phyloP scores from a whole-genome alignment of 208 protist species.

The Balamuthia mandrillaris region DNA sequence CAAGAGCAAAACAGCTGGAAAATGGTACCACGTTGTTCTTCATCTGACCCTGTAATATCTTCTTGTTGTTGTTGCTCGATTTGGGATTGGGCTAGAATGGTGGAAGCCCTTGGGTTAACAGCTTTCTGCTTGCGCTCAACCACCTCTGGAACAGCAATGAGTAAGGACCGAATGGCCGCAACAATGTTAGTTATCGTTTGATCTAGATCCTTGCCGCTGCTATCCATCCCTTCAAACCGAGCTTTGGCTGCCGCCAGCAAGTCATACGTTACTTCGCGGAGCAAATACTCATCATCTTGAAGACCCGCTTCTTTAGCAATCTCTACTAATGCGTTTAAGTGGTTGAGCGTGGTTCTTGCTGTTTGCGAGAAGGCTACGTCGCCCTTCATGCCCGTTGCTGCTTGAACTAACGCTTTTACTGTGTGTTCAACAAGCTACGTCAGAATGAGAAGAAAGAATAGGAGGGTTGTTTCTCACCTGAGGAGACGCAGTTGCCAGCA shows the following conservation, averaged over 20 bases:
- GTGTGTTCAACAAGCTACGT: too few species aligned
- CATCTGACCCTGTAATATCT: too few species aligned
- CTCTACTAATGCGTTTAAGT: neutral
- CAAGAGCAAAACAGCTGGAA: neutral
- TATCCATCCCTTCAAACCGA: neutral
- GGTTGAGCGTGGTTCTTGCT: slow-evolving; percentile 4
- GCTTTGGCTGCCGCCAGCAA: neutral
- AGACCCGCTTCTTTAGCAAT: neutral
- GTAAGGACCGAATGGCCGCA: neutral
- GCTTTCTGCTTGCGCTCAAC: neutral
- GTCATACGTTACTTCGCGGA: neutral
- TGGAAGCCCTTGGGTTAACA: too few species aligned
- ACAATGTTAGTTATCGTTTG: neutral
- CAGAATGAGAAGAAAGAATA: too few species aligned
- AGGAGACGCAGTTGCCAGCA: too few species aligned
- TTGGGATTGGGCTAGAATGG: too few species aligned
- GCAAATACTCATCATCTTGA: neutral
- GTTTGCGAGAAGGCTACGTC: too few species aligned
- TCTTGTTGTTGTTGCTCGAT: too few species aligned
- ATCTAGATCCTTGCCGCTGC: neutral
- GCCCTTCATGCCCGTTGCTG: too few species aligned
- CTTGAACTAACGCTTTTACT: too few species aligned
- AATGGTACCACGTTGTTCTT: neutral
- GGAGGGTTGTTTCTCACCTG: too few species aligned
- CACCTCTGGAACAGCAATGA: neutral